Evolutionary conservation across 768 basidiomycete species (phyloP).

Genomic region (Mrakia blollopis): DNA sequence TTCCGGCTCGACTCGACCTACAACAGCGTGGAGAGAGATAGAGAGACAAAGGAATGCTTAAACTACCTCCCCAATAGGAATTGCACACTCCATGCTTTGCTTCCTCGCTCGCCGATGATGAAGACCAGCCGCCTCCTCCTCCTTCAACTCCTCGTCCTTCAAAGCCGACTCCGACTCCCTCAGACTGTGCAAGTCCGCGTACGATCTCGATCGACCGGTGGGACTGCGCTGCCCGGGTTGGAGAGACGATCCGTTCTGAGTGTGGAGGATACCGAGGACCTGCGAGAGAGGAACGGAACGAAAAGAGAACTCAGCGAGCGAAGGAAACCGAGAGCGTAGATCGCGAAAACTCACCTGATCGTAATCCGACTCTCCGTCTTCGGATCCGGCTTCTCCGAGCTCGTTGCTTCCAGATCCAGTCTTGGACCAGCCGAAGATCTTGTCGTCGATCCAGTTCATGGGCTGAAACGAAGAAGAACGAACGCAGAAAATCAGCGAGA

Average conservation of each 20-base stretch:
- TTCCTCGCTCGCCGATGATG: slow-evolving; percentile 5
- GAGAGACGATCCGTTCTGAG: neutral
- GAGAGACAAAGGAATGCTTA: too few relatives aligned
- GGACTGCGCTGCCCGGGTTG: neutral
- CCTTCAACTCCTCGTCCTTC: neutral
- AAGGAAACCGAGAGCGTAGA: neutral
- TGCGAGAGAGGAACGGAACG: neutral
- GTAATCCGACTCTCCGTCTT: slow-evolving; percentile 28
- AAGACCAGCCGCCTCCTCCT: neutral
- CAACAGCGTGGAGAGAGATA: too few relatives aligned
- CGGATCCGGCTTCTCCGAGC: neutral
- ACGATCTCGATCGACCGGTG: slow-evolving; percentile 14
- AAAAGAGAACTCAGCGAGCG: neutral
- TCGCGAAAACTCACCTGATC: neutral
- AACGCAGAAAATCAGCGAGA: neutral
- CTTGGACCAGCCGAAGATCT: slow-evolving; percentile 28
- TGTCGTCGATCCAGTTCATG: slow-evolving; percentile 31
- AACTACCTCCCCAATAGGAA: neutral
- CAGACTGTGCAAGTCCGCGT: slow-evolving; percentile 12
- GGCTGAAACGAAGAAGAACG: slow-evolving; percentile 11
- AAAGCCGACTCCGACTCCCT: slow-evolving; percentile 1
- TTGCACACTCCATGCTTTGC: neutral
- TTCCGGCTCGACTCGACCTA: neutral
- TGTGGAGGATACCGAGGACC: slow-evolving; percentile 28
- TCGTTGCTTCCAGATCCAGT: neutral